phyloP scores from a whole-genome alignment of 2,329 filamentous ascomycete species.

The Geosmithia flava region DNA sequence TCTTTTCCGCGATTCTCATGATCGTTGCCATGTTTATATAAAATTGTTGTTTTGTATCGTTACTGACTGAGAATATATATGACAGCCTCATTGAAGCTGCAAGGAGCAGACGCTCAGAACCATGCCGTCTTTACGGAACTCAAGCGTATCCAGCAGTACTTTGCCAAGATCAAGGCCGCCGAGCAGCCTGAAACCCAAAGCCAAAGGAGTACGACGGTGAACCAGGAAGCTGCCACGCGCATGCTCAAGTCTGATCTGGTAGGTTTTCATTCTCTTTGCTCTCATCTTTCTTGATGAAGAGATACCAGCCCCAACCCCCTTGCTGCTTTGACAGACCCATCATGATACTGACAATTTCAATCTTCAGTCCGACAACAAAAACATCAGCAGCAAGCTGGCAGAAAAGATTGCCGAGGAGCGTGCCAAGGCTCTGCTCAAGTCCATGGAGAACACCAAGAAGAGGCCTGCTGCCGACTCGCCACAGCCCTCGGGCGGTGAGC shows the following conservation, averaged over 20 bases:
- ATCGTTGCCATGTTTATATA: background rate
- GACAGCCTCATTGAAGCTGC: constrained; percentile 59
- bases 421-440: constrained; percentile 36
- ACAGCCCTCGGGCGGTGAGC: constrained; percentile 9
- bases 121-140: constrained; percentile 82
- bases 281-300: too few species aligned
- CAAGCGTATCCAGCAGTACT: constrained; percentile 78
- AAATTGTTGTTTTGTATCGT: background rate
- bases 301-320: too few species aligned
- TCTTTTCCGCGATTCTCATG: background rate
- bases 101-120: constrained; percentile 68
- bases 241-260: constrained; percentile 76
- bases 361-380: constrained; percentile 34
- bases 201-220: constrained; percentile 36
- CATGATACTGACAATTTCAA: background rate
- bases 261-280: constrained; percentile 14
- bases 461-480: constrained; percentile 21
- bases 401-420: constrained; percentile 45
- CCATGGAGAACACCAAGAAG: constrained; percentile 31
- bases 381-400: constrained; percentile 36
- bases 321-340: background rate
- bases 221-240: constrained; percentile 67
- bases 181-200: constrained; percentile 47
- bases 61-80: constrained; percentile 1
- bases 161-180: constrained; percentile 73